Evolutionary conservation across 2,329 filamentous ascomycete genomes (phyloP), one percentile per base, ranked within the genome.

Genomic region (Tricladium varicosporioides): DNA sequence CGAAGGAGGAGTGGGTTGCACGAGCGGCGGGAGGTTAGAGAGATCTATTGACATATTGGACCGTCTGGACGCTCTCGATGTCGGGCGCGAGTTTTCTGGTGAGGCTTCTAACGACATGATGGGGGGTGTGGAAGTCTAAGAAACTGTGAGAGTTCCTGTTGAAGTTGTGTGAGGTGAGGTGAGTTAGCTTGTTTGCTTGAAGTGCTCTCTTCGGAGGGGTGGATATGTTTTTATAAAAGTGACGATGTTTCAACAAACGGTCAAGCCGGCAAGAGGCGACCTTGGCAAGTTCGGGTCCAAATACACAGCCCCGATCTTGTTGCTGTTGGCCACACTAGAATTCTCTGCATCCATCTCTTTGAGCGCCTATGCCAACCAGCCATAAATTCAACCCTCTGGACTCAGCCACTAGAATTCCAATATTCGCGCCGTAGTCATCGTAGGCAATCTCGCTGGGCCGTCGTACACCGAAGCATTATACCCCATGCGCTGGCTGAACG

Each of bases 171-270:
- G n/a, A 51, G 36, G 27, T 27, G 16, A 16, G 50, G 19, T 10
- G 42, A 40, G n/a, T 11, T 40, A n/a, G 36, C 11, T 7, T 40
- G 36, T 40, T 40, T 11, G n/a, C 10, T 40, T 27, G 22, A 27
- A 27, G 22, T 27, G 22, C 22, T 27, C 22, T 27, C 89, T 5
- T 99, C 91, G 89, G 94, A 99, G 71, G 99, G 94, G 94, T 85
- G n/a, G 36, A 10, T 2, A 40, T 40, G 36, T 40, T 40, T 40
- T 40, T 40, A 40, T 40, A 40, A 40, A 40, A 40, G 36, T 40
- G 36, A 40, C n/a, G 80, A 87, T 31, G 80, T 99, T 36, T 83
- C 94, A 60, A 83, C 83, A 72, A 86, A 89, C 54, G 92, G 93
- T 0, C 36, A 40, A 10, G 36, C n/a, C 36, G 36, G 36, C 22